Evolutionary conservation across 805 yeast genomes (phyloP), one percentile per base, ranked within the genome.

Genomic region (Ogataea henricii): DNA sequence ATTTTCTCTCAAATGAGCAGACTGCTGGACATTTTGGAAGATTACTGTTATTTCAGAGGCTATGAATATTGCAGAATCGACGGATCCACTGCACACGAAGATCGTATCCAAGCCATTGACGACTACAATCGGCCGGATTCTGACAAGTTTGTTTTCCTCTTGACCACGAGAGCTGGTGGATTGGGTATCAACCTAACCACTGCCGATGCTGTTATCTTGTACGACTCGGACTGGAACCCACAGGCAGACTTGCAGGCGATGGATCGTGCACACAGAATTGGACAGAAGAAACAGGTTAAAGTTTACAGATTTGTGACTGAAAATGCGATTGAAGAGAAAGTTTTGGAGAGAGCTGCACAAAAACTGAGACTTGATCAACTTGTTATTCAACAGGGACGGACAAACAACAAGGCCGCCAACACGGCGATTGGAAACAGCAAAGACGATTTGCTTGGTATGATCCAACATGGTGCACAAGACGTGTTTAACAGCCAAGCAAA

Each of bases 231-330:
- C 70, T 91, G 98, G 98, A 91, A 91, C 63, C 98, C 98, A 1
- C 98, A 91, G 64, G 97, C 97, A 0, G 98, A 91, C 73, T 74
- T 91, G 59, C 98, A 91, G 70, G 97, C 97, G 1, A 91, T 91
- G 98, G 98, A 92, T 66, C 79, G 98, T 63, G 98, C 97, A 1
- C 98, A 91, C 64, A 82, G 98, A 73, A 91, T 91, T 63, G 98
- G 98, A 16, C 98, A 91, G 66, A 92, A 88, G 65, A 92, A 92
- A 63, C 99, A 92, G 70, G 99, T 92, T 7, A 79, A 83, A 58
- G 98, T 92, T 16, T 92, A 79, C 65, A 74, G 99, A 55, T 89
- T 92, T 69, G 96, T 92, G 22, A 92, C 97, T 2, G 98, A 92
- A 63, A 83, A 89, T 68, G 96, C 98, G 1, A 89, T 92, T 58